Conservation (phyloP, 176 grass and related monocot species). For the Lolium perenne region DNA sequence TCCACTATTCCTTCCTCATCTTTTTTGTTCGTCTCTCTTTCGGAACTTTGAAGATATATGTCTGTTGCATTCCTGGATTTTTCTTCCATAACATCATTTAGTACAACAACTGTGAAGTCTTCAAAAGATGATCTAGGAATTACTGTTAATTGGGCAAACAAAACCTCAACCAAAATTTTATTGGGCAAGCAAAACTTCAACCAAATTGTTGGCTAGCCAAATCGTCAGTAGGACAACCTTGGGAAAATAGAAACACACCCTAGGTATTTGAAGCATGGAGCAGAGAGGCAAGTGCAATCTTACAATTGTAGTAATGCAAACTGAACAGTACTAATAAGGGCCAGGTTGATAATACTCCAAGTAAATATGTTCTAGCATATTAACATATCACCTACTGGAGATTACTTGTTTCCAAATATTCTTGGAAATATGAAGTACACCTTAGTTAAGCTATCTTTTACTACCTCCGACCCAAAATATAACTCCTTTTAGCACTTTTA, state of each 20-base stretch:
- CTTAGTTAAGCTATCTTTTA: conserved; percentile 27
- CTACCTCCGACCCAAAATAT: background rate
- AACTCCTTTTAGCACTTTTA: background rate
- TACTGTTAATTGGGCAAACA: background rate
- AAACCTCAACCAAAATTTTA: background rate
- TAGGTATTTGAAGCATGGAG: background rate
- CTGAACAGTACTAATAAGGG: background rate
- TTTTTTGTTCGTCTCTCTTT: background rate
- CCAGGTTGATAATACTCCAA: too few relatives aligned
- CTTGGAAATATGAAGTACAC: background rate
- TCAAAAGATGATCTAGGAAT: conserved; percentile 2
- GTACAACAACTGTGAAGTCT: background rate
- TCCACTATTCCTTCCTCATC: background rate
- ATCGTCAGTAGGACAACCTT: too few relatives aligned
- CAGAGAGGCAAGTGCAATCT: background rate
- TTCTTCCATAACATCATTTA: background rate
- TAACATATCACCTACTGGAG: background rate
- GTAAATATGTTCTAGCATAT: conserved; percentile 25
- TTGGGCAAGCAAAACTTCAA: background rate
- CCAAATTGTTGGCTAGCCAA: too few relatives aligned
- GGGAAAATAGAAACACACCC: too few relatives aligned
- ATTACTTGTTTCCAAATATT: background rate
- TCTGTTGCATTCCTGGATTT: background rate
- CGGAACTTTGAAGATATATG: background rate
- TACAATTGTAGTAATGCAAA: background rate